These are phyloP conservation scores for Ogataea ganodermae DNA, from an alignment of 805 yeast genomes.

Conservation along the genomic window DNA sequence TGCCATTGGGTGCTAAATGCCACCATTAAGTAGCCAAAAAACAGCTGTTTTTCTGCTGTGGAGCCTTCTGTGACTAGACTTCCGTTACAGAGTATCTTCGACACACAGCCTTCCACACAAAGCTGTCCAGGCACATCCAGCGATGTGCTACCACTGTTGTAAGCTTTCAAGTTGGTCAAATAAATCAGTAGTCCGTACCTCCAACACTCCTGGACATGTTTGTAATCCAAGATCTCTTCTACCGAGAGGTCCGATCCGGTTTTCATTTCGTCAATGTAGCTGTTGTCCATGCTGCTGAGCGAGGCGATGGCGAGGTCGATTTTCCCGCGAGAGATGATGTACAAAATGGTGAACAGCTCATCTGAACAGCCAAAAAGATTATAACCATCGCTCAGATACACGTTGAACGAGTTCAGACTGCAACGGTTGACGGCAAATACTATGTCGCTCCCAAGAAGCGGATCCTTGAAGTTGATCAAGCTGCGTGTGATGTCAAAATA, in stretches of 20 bases:
- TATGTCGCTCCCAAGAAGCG: constrained; percentile 12
- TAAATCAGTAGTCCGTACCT: constrained; percentile 11
- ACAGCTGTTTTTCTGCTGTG: constrained; percentile 12
- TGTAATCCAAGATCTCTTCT: constrained; percentile 10
- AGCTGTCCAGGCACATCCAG: constrained; percentile 7
- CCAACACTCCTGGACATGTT: constrained; percentile 15
- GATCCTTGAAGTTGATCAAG: constrained; percentile 14
- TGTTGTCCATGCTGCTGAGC: constrained; percentile 3
- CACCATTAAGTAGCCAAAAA: constrained; percentile 14
- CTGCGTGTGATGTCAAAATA: constrained; percentile 15
- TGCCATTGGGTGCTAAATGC: constrained; percentile 10
- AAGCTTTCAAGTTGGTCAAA: constrained; percentile 9
- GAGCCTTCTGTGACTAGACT: constrained; percentile 1
- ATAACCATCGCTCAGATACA: constrained; percentile 13
- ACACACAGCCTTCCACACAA: constrained; percentile 13
- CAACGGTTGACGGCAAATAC: constrained; percentile 9
- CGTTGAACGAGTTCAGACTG: constrained; percentile 8
- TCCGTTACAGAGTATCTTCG: constrained; percentile 10
- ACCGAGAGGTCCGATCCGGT: constrained; percentile 1
- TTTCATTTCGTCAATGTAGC: constrained; percentile 5
- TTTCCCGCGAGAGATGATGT: constrained; percentile 14
- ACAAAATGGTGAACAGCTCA: constrained; percentile 11
- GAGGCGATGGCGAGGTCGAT: constrained; percentile 7
- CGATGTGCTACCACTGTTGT: constrained; percentile 1
- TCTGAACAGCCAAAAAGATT: constrained; percentile 16